Conservation (phyloP, 179 eudicot species). For the Nepenthes alata region DNA sequence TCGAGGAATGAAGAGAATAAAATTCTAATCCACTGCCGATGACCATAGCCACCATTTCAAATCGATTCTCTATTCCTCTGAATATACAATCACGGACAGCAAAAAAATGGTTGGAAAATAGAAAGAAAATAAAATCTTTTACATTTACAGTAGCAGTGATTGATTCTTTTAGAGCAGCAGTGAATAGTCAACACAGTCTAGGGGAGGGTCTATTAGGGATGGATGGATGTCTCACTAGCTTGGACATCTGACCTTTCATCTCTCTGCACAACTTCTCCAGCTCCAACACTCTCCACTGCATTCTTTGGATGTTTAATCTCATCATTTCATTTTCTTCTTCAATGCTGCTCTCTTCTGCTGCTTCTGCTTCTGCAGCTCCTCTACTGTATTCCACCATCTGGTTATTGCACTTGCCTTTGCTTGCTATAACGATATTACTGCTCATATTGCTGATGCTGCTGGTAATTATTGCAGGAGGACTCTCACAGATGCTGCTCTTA, state of each 20-base stretch:
- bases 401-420: background rate
- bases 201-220: constrained; percentile 1
- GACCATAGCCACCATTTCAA: too few species aligned
- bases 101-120: too few species aligned
- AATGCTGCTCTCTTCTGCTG: constrained; percentile 1
- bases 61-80: too few species aligned
- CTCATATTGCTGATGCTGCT: constrained; percentile 3
- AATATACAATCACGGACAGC: too few species aligned
- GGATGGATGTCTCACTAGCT: constrained; percentile 14
- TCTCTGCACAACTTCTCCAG: constrained; percentile 65
- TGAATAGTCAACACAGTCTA: background rate
- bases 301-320: constrained; percentile 44
- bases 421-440: background rate
- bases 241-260: constrained; percentile 76
- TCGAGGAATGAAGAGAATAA: too few species aligned
- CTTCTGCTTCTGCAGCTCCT: constrained; percentile 4
- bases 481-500: constrained; percentile 12
- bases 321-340: constrained; percentile 30
- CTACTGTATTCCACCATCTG: constrained; percentile 8
- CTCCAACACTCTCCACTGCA: constrained; percentile 73
- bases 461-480: constrained; percentile 7
- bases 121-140: too few species aligned
- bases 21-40: too few species aligned
- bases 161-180: too few species aligned
- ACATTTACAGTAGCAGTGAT: too few species aligned